phyloP scores from a whole-genome alignment of 176 grass and related monocot genomes.

The Bothriochloa decipiens region DNA sequence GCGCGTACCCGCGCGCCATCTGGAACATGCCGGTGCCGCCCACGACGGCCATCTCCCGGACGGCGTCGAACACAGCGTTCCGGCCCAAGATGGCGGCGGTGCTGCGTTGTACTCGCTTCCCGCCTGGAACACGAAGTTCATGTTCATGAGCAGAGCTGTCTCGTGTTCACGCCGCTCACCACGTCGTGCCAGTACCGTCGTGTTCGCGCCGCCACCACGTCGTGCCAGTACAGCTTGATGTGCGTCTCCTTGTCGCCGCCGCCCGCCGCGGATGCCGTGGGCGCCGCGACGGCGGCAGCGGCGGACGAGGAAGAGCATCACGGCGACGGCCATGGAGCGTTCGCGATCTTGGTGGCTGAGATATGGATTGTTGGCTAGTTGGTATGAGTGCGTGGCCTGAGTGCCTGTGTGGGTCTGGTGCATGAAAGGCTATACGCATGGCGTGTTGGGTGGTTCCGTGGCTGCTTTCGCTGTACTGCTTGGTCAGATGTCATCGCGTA shows the following conservation, averaged over 20 bases:
- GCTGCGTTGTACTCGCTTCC: background rate
- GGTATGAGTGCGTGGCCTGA: too few species aligned
- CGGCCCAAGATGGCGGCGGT: background rate
- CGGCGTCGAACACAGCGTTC: background rate
- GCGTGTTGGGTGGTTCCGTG: too few species aligned
- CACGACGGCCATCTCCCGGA: background rate
- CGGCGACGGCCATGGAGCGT: too few species aligned
- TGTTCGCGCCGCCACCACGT: constrained; percentile 47
- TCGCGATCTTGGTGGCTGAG: too few species aligned
- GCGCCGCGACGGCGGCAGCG: too few species aligned
- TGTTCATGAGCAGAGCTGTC: background rate
- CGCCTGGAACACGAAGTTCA: constrained; percentile 1
- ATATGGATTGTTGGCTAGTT: too few species aligned
- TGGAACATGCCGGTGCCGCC: background rate
- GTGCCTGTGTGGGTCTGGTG: too few species aligned
- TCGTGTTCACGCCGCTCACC: background rate
- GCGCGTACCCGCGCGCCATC: background rate
- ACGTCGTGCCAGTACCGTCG: constrained; percentile 44
- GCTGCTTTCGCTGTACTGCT: too few species aligned
- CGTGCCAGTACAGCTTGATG: constrained; percentile 61
- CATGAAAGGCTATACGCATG: too few species aligned
- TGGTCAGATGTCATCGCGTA: too few species aligned
- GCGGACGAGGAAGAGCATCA: too few species aligned
- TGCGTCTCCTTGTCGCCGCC: constrained; percentile 35
- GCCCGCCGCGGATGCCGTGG: too few species aligned